Base-by-base conservation (phyloP, 2,329 filamentous ascomycete species). In the Microcyclospora tardicrescens region DNA sequence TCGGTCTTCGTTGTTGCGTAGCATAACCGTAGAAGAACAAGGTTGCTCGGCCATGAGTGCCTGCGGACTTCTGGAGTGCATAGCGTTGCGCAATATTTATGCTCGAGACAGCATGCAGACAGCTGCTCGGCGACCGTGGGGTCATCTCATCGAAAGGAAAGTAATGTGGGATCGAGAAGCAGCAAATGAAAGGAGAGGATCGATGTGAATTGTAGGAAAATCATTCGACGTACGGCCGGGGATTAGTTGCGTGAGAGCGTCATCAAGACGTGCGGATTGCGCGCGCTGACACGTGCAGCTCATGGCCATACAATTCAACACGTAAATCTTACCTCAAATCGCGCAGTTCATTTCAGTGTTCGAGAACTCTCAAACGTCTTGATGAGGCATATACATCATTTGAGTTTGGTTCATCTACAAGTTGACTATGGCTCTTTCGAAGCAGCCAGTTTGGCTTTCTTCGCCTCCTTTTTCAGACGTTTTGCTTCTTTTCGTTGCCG, bases 141-240 rank as follows among this genome's bases (percentile, higher is more conserved):
- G 46, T 55, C 77, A 53, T 55, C 47, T 57, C 57, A 48, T 56
- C n/a, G 28, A 28, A n/a, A 32, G 30, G 12, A 32, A 8, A 5
- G 19, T 36, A 16, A 24, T 36, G 34, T 35, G 13, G 32, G 30
- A 13, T 28, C 5, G 35, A 16, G 6, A n/a, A 29, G 28, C n/a
- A 13, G 5, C 34, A 6, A 13, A n/a, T n/a, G 33, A 28, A 14
- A 16, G 27, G 16, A 12, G n/a, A 15, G 15, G 8, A 15, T 15
- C 33, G 11, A 34, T 24, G 19, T 24, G 8, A 24, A 8, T 24
- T 4, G 19, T 24, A 24, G 8, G 19, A 34, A 16, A 6, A 15
- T 3, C 14, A 16, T 34, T 16, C 15, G 19, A 15, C 16, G 12
- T 12, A 12, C 16, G 3, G 16, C 19, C 16, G 9, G 19, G 24